phyloP scores from a whole-genome alignment of 2,329 filamentous ascomycete genomes.

The Dactylellina sp. region DNA sequence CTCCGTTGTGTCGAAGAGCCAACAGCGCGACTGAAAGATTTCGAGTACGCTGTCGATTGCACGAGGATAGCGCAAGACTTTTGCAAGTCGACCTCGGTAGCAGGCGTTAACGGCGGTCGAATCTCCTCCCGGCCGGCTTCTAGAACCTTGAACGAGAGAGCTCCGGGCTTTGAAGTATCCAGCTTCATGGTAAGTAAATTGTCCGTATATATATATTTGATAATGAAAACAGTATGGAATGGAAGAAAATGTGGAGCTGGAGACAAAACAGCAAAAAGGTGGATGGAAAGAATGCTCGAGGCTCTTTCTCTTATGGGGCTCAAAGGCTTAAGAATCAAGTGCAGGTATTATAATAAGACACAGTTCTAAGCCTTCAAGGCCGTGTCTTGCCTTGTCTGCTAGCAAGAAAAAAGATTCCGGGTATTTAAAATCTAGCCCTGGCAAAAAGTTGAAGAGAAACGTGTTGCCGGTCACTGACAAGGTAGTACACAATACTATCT shows the following conservation, averaged over 20 bases:
- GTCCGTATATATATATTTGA: constrained; percentile 3
- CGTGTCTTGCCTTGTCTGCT: not conserved
- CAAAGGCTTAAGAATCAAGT: not conserved
- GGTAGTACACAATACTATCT: constrained; percentile 44
- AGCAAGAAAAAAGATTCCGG: constrained; percentile 28
- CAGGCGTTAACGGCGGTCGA: constrained; percentile 43
- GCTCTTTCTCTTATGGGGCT: constrained; percentile 1
- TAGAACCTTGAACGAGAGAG: constrained; percentile 45
- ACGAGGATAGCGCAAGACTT: constrained; percentile 53
- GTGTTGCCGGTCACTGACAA: constrained; percentile 29
- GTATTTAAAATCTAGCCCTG: constrained; percentile 48
- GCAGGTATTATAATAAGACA: constrained; percentile 1
- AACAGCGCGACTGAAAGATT: constrained; percentile 28
- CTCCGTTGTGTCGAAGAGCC: constrained; percentile 13
- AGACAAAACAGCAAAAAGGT: not conserved
- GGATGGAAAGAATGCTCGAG: not conserved
- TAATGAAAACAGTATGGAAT: not conserved
- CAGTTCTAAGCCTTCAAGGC: constrained; percentile 44
- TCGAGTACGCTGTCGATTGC: constrained; percentile 43
- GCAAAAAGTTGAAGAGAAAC: constrained; percentile 21
- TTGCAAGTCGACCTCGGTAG: constrained; percentile 52
- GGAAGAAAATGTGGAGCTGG: not conserved
- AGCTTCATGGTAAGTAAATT: constrained; percentile 46
- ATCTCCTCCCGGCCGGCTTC: constrained; percentile 38
- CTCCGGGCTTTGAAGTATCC: constrained; percentile 39